Base-by-base conservation (phyloP, 2,329 filamentous ascomycete species). In the Cladophialophora bantiana region DNA sequence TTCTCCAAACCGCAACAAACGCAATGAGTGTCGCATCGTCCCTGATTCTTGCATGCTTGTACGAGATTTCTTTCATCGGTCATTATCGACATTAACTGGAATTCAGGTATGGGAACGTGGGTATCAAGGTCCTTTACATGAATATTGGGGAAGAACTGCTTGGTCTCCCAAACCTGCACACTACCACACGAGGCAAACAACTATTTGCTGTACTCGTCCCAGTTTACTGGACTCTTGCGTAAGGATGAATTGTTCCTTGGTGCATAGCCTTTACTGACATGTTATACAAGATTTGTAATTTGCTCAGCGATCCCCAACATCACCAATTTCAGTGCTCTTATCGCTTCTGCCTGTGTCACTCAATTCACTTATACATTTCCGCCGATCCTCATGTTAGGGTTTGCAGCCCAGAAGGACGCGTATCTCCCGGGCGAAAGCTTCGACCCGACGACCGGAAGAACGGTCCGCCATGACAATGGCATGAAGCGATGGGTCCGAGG, bases 321-420 rank as follows among this genome's bases (percentile, higher is more conserved):
- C 65, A 79, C 78, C 7, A 79, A 79, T 48, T 74, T 85, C 53
- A 77, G 79, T n/a, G 79, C 79, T 2, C 77, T 88, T 52, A 81
- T 87, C 15, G 82, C 81, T 3, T 84, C 73, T 1, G 62, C 66
- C 48, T 72, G 68, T 34, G 65, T 74, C 13, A 35, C 74, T 34
- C 69, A 74, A 66, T 87, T 88, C 75, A 85, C 83, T 3, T 88
- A 88, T 75, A 86, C 84, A 1, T 83, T 88, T 71, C 85, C 85
- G 0, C 83, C 85, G 0, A 72, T 85, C 56, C 74, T 86, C 40
- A 80, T 78, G 18, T 68, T 86, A 10, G 82, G 78, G 0, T 84
- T 78, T 72, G 77, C 80, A 66, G 73, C 81, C 58, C 78, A 83
- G 68, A 79, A 79, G 34, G 79, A 82, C 60, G 80, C 83, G 12